These are phyloP conservation scores for Microsporum audouinii DNA, from an alignment of 2,329 filamentous ascomycete species.

Conservation along the genomic window DNA sequence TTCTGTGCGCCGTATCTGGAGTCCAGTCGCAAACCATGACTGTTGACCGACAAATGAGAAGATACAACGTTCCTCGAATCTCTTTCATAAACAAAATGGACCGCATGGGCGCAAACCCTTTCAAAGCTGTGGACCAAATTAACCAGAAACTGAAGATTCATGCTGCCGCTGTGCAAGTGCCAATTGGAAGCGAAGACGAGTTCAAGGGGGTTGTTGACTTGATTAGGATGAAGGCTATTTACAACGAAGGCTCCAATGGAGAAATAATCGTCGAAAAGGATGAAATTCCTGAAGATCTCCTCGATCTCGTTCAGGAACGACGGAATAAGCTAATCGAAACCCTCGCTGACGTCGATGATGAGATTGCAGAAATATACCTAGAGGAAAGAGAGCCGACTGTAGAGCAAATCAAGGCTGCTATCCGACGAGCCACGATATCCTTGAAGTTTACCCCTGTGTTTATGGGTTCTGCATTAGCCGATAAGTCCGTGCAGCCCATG, in stretches of 20 bases:
- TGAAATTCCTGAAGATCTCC: slow-evolving; percentile 69
- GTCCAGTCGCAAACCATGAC: slow-evolving; percentile 98
- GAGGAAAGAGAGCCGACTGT: slow-evolving; percentile 71
- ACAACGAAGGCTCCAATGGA: slow-evolving; percentile 76
- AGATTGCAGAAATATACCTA: slow-evolving; percentile 89
- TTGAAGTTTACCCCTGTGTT: slow-evolving; percentile 89
- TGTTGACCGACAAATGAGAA: slow-evolving; percentile 95
- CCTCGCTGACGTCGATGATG: slow-evolving; percentile 91
- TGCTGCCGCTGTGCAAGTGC: slow-evolving; percentile 86
- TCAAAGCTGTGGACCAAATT: slow-evolving; percentile 95
- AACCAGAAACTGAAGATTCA: slow-evolving; percentile 89
- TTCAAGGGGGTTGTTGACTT: slow-evolving; percentile 90
- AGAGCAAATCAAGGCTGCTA: slow-evolving; percentile 80
- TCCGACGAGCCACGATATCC: slow-evolving; percentile 77
- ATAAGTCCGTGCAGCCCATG: slow-evolving; percentile 94
- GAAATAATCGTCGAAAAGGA: slow-evolving; percentile 65
- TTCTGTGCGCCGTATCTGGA: slow-evolving; percentile 91
- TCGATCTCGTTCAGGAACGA: slow-evolving; percentile 68
- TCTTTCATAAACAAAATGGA: slow-evolving; percentile 99
- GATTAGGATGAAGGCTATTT: slow-evolving; percentile 82
- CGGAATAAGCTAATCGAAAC: slow-evolving; percentile 82
- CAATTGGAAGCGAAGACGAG: slow-evolving; percentile 82
- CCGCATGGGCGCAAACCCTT: slow-evolving; percentile 94
- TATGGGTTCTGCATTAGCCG: slow-evolving; percentile 90
- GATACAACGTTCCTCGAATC: slow-evolving; percentile 90